Evolutionary conservation across 2,329 filamentous ascomycete genomes (phyloP), one percentile per base, ranked within the genome.

Genomic region (Didymella exigua): DNA sequence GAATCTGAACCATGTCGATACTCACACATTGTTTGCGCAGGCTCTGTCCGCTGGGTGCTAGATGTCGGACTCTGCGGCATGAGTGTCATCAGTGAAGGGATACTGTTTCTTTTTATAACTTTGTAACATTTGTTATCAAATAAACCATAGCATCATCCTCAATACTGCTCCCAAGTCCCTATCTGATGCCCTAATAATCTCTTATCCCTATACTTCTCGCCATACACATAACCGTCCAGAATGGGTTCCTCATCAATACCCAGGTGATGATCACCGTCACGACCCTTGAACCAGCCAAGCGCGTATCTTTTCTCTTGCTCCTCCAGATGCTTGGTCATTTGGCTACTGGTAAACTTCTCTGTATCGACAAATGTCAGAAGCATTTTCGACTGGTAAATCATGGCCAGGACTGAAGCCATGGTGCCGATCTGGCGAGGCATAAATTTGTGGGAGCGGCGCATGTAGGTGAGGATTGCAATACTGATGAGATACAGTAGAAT

Each of bases 371-470:
- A 93, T 66, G 86, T 84, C n/a, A 46, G 2, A 59, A 93, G 77
- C 89, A 93, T 92, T 75, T 89, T 89, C 72, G 84, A 88, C 76
- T 91, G 89, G 73, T 93, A 87, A 56, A 93, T 89, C 67, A 89
- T 93, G 0, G 88, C 89, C 49, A 93, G 79, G 48, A 92, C 84
- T 37, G 84, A 87, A 1, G 89, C 86, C 63, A 93, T 92, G 18
- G 89, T 91, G 64, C 87, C 90, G 4, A 89, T 89, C 77, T 92
- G 88, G 4, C 90, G 84, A 1, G 90, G 90, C 51, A 93, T 77
- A 72, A 93, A 92, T 2, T 89, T 84, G 50, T 86, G 84, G 0
- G 86, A 81, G 13, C 89, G 84, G 1, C 84, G 82, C 16, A 79
- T 53, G 66, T 89, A 88, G 16, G 89, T 86, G 1, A 86, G 65